A percentile compares a stretch with the other conserved stretches of the same genome.
phyloP scores from a whole-genome alignment of 352 stramenopile species.

The Pythium guiyangense region DNA sequence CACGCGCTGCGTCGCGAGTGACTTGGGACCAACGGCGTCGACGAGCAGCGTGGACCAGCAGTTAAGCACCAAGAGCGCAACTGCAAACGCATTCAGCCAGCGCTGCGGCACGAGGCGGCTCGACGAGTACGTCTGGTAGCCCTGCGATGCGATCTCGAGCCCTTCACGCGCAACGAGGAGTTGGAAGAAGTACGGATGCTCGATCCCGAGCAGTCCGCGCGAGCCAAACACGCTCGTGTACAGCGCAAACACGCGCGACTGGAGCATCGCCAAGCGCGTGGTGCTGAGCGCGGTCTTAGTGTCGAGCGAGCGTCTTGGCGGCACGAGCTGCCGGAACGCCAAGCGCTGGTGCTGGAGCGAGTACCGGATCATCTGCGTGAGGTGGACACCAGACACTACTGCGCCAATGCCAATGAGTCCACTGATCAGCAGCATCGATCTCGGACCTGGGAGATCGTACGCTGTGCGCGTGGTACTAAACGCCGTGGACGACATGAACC shows the following conservation, averaged over 20 bases:
- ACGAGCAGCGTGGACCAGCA: conserved; percentile 14
- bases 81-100: conserved; percentile 29
- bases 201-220: conserved; percentile 9
- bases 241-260: background rate
- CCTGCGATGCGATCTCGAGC: conserved; percentile 20
- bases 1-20: conserved; percentile 16
- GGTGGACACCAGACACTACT: conserved; percentile 1
- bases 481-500: conserved; percentile 8
- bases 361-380: background rate
- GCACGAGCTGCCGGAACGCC: background rate
- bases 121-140: conserved; percentile 23
- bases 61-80: conserved; percentile 20
- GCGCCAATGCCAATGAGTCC: conserved; percentile 1
- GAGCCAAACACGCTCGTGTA: conserved; percentile 2
- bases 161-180: conserved; percentile 19
- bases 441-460: conserved; percentile 8
- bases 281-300: background rate
- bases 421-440: background rate
- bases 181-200: conserved; percentile 12
- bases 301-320: background rate
- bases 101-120: conserved; percentile 21
- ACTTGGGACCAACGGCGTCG: conserved; percentile 13
- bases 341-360: conserved; percentile 3
- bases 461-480: background rate
- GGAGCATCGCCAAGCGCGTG: background rate